A percentile compares a stretch with the other conserved stretches of the same genome.
Evolutionary conservation across 805 yeast genomes (phyloP).

Genomic region (Nematodospora valgi): DNA sequence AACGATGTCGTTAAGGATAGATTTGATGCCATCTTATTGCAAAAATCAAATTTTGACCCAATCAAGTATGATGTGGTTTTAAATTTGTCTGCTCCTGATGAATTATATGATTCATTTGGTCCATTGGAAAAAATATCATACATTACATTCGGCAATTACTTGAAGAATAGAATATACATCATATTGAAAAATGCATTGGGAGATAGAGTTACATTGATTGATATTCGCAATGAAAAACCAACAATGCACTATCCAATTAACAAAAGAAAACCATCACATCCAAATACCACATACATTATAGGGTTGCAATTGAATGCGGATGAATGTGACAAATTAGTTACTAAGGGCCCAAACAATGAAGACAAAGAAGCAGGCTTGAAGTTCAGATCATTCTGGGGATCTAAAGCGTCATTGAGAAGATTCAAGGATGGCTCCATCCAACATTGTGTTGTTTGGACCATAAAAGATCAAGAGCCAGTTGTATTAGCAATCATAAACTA

Average conservation of each 20-base stretch:
- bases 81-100: conserved; percentile 46
- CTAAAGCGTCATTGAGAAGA: conserved; percentile 77
- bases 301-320: conserved; percentile 69
- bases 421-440: conserved; percentile 89
- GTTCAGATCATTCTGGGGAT: conserved; percentile 89
- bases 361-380: conserved; percentile 52
- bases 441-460: conserved; percentile 87
- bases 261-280: conserved; percentile 51
- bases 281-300: conserved; percentile 38
- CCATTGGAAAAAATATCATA: conserved; percentile 71
- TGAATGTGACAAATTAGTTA: conserved; percentile 76
- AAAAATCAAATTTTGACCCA: conserved; percentile 48
- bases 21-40: conserved; percentile 73
- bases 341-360: conserved; percentile 76
- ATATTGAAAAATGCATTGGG: conserved; percentile 58
- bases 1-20: conserved; percentile 82
- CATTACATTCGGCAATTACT: conserved; percentile 63
- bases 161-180: conserved; percentile 58
- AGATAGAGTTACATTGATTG: conserved; percentile 40
- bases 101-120: conserved; percentile 49
- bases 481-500: conserved; percentile 63
- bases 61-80: conserved; percentile 67
- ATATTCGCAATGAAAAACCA: conserved; percentile 25
- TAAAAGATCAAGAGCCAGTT: conserved; percentile 53
- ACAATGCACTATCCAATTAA: conserved; percentile 34